Conservation (phyloP, 495 filamentous ascomycete species). For the Elaphomyces granulatus region DNA sequence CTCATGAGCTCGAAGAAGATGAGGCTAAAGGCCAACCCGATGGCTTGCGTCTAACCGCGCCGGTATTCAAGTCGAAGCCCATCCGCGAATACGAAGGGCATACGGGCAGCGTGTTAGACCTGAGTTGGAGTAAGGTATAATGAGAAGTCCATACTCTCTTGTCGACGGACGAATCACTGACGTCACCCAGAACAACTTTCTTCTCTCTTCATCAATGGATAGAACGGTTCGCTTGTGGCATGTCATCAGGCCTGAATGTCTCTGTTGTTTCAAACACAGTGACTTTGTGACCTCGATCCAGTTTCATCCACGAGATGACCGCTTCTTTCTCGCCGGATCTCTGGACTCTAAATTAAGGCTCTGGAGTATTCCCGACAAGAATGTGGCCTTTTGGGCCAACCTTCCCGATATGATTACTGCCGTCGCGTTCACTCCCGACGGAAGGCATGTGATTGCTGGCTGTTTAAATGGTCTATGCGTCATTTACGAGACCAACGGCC, state of each 20-base stretch:
- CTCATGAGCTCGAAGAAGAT: slow-evolving; percentile 57
- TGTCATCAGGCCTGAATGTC: slow-evolving; percentile 65
- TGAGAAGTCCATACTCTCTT: too few species aligned
- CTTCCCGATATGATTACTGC: slow-evolving; percentile 85
- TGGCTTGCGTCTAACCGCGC: slow-evolving; percentile 54
- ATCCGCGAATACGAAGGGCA: slow-evolving; percentile 72
- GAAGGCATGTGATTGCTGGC: slow-evolving; percentile 78
- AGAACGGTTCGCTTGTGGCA: slow-evolving; percentile 97
- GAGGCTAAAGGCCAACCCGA: slow-evolving; percentile 24
- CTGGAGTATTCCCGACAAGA: slow-evolving; percentile 97
- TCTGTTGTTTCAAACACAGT: slow-evolving; percentile 92
- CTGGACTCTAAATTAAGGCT: slow-evolving; percentile 82
- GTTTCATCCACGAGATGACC: slow-evolving; percentile 90
- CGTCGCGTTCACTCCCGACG: slow-evolving; percentile 87
- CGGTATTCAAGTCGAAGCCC: slow-evolving; percentile 74
- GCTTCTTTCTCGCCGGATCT: slow-evolving; percentile 91
- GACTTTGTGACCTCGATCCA: slow-evolving; percentile 92
- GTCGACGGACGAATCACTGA: too few species aligned
- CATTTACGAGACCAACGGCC: slow-evolving; percentile 89
- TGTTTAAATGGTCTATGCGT: slow-evolving; percentile 73
- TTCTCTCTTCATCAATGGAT: slow-evolving; percentile 95
- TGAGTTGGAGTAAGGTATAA: slow-evolving; percentile 89
- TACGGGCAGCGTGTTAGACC: slow-evolving; percentile 70
- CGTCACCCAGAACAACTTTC: slow-evolving; percentile 64
- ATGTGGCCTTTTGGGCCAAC: slow-evolving; percentile 72